Conservation (phyloP, 169 alveolate species). For the Cryptosporidium viatorum region DNA sequence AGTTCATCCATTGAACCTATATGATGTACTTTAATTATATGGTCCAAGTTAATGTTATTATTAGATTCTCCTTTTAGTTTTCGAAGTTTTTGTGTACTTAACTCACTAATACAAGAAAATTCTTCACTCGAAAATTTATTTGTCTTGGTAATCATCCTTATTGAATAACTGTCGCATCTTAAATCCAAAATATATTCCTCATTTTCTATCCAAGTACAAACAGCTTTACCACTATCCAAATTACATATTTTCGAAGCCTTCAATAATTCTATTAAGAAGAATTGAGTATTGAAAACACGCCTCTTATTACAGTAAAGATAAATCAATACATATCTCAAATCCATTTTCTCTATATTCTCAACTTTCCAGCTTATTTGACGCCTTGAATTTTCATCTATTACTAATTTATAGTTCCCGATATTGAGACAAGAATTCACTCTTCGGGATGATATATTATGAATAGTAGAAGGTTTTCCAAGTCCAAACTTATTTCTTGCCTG, state of each 20-base stretch:
- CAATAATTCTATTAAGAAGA: background rate
- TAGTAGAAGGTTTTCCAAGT: conserved; percentile 18
- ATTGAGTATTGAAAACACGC: background rate
- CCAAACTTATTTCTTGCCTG: conserved; percentile 58
- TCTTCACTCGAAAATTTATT: background rate
- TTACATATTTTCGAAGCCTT: background rate
- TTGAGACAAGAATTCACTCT: background rate
- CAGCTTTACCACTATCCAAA: background rate
- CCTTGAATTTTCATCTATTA: conserved; percentile 19
- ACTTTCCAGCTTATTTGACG: conserved; percentile 18
- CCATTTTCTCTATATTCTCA: background rate
- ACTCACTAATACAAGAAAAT: background rate
- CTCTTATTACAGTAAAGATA: conserved; percentile 28
- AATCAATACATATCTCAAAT: background rate
- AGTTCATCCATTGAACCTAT: background rate
- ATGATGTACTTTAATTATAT: background rate
- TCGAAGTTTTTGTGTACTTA: background rate
- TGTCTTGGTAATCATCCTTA: background rate
- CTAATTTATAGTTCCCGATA: background rate
- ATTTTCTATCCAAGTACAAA: conserved; percentile 1
- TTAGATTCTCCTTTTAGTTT: background rate
- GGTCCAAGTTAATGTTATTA: background rate
- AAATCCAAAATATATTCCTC: background rate
- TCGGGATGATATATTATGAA: background rate
- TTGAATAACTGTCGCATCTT: conserved; percentile 14